Base-by-base conservation (phyloP, 495 filamentous ascomycete genomes). In the Tuber melanosporum region DNA sequence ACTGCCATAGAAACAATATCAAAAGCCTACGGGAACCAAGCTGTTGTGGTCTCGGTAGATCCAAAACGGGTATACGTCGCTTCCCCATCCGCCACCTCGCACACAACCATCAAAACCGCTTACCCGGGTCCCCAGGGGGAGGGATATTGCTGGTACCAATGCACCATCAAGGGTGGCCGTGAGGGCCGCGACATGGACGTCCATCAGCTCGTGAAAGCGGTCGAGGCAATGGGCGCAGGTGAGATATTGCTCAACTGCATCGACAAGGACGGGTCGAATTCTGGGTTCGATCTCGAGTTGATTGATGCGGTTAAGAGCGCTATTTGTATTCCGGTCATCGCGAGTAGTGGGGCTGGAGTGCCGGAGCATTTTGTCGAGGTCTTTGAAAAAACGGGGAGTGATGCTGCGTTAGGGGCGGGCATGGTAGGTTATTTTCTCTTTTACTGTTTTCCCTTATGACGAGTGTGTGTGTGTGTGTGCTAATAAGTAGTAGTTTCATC, bases 201-300 rank as follows among this genome's bases (percentile, higher is more conserved):
- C 15, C 88, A 91, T 12, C 92, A 98, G 83, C 87, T 99, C 2
- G 91, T 92, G 9, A 88, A 88, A 79, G 95, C 95, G 12, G 96
- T 98, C 26, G 95, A 98, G 85, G 93, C 93, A 4, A 95, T 99
- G 94, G 95, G 95, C 17, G 90, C 93, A 2, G 95, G 95, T 32
- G 95, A 99, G 86, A 93, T 98, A 52, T 85, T 99, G 52, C 87
- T 99, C 52, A 99, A 99, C 84, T 98, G 94, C 86, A 98, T 99
- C 76, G 96, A 99, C 86, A 94, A 92, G 81, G 95, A 99, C 82
- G 95, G 95, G 57, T 95, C 93, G 75, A 97, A 96, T 84, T 92
- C 90, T 83, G 95, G 95, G 3, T 99, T 98, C 83, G 96, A 99
- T 85, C 85, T 97, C 43, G 96, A 98, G 86, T 86, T 99, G 57